Evolutionary conservation across 2,329 filamentous ascomycete species (phyloP).

Genomic region (Lasiodiplodia citricola): DNA sequence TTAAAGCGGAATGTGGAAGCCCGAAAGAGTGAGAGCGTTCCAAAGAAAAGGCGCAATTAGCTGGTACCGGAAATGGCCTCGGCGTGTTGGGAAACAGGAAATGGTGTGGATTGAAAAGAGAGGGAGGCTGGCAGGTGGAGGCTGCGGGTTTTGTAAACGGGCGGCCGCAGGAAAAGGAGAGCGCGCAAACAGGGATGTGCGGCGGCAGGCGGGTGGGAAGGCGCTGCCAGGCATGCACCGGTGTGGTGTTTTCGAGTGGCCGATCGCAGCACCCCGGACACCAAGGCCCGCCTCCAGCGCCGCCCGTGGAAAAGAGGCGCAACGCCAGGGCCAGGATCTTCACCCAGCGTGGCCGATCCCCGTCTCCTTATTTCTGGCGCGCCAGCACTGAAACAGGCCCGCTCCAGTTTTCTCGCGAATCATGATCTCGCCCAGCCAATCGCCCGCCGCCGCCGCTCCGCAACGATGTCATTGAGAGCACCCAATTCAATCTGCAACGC

Average conservation of each 20-base stretch:
- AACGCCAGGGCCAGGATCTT: slow-evolving; percentile 11
- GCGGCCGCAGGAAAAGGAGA: slow-evolving; percentile 13
- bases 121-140: slow-evolving; percentile 19
- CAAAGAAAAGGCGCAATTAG: slow-evolving; percentile 24
- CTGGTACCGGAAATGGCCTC: slow-evolving; percentile 13
- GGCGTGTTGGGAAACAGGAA: slow-evolving; percentile 8
- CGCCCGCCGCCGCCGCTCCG: background rate
- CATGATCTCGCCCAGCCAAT: slow-evolving; percentile 21
- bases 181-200: slow-evolving; percentile 16
- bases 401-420: slow-evolving; percentile 23
- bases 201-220: slow-evolving; percentile 11
- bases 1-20: slow-evolving; percentile 18
- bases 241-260: slow-evolving; percentile 19
- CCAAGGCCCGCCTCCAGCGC: slow-evolving; percentile 20
- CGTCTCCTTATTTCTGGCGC: slow-evolving; percentile 23
- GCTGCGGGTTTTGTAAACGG: slow-evolving; percentile 24
- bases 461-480: slow-evolving; percentile 21
- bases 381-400: slow-evolving; percentile 19
- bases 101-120: slow-evolving; percentile 1
- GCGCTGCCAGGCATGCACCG: slow-evolving; percentile 18
- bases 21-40: slow-evolving; percentile 27
- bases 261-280: slow-evolving; percentile 23
- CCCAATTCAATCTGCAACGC: slow-evolving; percentile 22
- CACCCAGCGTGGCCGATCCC: slow-evolving; percentile 15
- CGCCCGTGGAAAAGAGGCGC: slow-evolving; percentile 17